phyloP scores from a whole-genome alignment of 2,329 filamentous ascomycete species.

The Penicillium expansum region DNA sequence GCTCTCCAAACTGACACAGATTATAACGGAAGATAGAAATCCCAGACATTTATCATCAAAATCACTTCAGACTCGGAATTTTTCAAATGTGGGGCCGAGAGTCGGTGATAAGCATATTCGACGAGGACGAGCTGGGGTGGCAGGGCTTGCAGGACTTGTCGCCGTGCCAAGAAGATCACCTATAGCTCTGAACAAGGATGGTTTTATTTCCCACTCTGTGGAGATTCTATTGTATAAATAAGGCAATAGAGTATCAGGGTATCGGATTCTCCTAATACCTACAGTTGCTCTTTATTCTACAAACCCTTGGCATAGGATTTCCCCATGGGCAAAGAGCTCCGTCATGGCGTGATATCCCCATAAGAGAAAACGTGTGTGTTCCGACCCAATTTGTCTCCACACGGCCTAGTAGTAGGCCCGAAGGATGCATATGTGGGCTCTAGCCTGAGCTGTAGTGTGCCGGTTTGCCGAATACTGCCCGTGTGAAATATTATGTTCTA shows the following conservation, averaged over 20 bases:
- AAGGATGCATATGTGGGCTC: not conserved
- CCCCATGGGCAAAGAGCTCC: not conserved
- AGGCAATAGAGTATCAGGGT: no score
- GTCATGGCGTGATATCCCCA: not conserved
- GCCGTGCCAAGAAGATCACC: no score
- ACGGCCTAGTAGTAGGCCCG: not conserved
- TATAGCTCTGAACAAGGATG: not conserved
- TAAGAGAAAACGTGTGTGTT: not conserved
- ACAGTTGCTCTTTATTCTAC: not conserved
- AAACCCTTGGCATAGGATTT: not conserved
- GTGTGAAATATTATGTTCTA: no score
- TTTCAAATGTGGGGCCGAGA: not conserved
- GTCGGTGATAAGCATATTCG: not conserved
- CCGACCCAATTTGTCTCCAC: not conserved
- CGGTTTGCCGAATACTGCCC: constrained; percentile 41
- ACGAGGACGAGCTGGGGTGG: not conserved
- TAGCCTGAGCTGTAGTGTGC: constrained; percentile 24
- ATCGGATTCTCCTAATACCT: not conserved
- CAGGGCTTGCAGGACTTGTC: no score
- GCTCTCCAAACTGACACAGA: not conserved
- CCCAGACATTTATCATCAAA: not conserved
- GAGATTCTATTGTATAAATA: no score
- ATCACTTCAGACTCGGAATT: not conserved
- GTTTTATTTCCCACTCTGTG: not conserved
- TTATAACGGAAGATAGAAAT: not conserved